phyloP scores from a whole-genome alignment of 169 alveolate genomes.

The Eimeria tenella region DNA sequence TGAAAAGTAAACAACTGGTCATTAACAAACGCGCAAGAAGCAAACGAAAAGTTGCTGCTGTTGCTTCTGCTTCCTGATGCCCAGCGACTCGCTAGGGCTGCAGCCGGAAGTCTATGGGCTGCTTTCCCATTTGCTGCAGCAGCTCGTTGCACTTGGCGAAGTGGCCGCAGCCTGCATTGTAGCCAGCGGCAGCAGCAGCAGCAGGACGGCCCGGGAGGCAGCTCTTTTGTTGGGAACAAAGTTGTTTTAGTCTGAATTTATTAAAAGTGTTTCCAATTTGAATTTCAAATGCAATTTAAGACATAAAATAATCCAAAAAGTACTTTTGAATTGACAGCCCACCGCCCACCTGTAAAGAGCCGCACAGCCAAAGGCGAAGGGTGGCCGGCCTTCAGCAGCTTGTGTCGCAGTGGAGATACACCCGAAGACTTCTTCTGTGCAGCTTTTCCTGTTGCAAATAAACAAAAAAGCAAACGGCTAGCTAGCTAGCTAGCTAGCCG shows the following conservation, averaged over 20 bases:
- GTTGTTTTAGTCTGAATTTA: not conserved
- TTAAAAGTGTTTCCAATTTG: no score
- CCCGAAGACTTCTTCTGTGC: conserved; percentile 87
- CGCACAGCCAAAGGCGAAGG: conserved; percentile 98
- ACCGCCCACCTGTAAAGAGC: conserved; percentile 59
- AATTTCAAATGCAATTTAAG: no score
- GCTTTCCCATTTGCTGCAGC: conserved; percentile 58
- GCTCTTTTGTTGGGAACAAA: not conserved
- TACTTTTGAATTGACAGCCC: no score
- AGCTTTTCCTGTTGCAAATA: conserved; percentile 91
- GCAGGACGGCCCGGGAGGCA: not conserved
- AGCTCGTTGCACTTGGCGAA: conserved; percentile 83
- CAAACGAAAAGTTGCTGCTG: no score
- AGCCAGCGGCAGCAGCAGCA: no score
- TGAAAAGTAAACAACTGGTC: no score
- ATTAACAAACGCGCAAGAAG: no score
- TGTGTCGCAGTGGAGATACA: conserved; percentile 93
- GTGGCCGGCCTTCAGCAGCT: conserved; percentile 96
- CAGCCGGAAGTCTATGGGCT: conserved; percentile 58
- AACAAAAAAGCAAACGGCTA: not conserved
- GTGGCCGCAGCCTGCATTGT: conserved; percentile 86
- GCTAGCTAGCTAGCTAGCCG: no score
- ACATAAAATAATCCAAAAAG: no score
- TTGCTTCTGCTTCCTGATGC: no score
- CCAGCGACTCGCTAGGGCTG: not conserved